A percentile compares a stretch with the other conserved stretches of the same genome.
Conservation (phyloP, 1,139 yeast species). For the Diutina rugosa region DNA sequence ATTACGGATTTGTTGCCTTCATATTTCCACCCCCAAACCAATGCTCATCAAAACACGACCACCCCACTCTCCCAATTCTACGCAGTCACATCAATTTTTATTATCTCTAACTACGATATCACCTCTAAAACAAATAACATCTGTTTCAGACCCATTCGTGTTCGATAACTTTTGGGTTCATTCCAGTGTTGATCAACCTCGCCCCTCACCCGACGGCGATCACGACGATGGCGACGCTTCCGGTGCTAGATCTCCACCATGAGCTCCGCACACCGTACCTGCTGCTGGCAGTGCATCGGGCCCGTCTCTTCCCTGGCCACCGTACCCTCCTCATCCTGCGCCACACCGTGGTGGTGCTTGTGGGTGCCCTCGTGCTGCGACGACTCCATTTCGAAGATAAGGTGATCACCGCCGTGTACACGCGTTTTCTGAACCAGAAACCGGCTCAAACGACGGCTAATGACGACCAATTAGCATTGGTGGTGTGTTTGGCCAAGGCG, state of each 20-base stretch:
- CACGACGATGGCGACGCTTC: neutral
- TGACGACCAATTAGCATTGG: slow-evolving; percentile 19
- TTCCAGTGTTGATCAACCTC: too few relatives aligned
- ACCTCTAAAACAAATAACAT: too few relatives aligned
- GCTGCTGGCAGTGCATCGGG: neutral
- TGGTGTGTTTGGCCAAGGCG: slow-evolving; percentile 35
- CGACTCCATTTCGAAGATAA: slow-evolving; percentile 33
- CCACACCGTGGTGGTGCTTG: slow-evolving; percentile 27
- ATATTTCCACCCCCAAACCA: too few relatives aligned
- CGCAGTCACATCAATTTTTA: too few relatives aligned
- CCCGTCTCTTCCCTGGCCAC: neutral
- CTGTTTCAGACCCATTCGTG: too few relatives aligned
- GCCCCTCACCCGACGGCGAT: neutral
- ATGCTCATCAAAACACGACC: too few relatives aligned
- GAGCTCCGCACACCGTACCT: neutral
- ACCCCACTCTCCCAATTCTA: too few relatives aligned
- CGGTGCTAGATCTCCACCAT: neutral
- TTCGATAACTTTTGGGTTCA: too few relatives aligned
- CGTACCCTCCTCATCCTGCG: slow-evolving; percentile 15
- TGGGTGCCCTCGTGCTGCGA: slow-evolving; percentile 36
- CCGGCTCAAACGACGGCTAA: neutral
- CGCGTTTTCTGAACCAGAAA: neutral
- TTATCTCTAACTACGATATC: too few relatives aligned
- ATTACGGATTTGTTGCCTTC: too few relatives aligned
- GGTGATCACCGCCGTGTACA: neutral